Percentiles rank a stretch among this genome's conserved stretches.
Conservation (phyloP, 2,329 filamentous ascomycete genomes). For the Fusarium concolor region DNA sequence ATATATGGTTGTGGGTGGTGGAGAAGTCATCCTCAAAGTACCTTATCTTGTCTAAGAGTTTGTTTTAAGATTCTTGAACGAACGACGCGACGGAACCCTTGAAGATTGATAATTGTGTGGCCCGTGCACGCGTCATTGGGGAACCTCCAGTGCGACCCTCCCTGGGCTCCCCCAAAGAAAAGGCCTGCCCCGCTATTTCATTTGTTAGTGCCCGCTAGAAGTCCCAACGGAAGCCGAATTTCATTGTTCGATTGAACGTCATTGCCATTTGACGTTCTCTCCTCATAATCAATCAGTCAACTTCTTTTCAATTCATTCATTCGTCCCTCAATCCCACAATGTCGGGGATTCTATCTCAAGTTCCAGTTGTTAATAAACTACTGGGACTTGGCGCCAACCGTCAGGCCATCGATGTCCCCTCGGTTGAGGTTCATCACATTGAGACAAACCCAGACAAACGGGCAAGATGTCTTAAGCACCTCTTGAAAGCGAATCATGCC, state of each 20-base stretch:
- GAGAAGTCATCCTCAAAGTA: conserved; percentile 29
- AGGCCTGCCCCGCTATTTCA: conserved; percentile 41
- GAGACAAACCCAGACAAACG: conserved; percentile 84
- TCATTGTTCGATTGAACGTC: conserved; percentile 36
- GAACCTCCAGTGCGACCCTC: conserved; percentile 10
- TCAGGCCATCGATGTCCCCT: conserved; percentile 66
- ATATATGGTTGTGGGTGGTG: conserved; percentile 60
- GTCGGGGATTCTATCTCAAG: conserved; percentile 52
- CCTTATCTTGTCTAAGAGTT: neutral
- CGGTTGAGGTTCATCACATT: conserved; percentile 80
- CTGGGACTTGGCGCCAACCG: conserved; percentile 41
- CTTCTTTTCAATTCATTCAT: neutral
- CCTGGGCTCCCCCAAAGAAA: conserved; percentile 34
- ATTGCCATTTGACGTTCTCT: conserved; percentile 32
- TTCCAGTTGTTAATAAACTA: conserved; percentile 47
- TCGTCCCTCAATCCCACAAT: conserved; percentile 39
- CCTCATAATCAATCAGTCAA: conserved; percentile 22
- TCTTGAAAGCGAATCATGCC: conserved; percentile 90
- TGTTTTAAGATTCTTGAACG: neutral
- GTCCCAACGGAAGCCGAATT: conserved; percentile 44
- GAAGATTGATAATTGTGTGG: conserved; percentile 30
- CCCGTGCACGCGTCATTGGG: conserved; percentile 38
- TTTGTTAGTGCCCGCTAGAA: conserved; percentile 41
- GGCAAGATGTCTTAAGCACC: conserved; percentile 86
- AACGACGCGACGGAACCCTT: conserved; percentile 11